Evolutionary conservation across 1,284 basidiomycete genomes (phyloP).

Genomic region (Porogramme epimiltina): DNA sequence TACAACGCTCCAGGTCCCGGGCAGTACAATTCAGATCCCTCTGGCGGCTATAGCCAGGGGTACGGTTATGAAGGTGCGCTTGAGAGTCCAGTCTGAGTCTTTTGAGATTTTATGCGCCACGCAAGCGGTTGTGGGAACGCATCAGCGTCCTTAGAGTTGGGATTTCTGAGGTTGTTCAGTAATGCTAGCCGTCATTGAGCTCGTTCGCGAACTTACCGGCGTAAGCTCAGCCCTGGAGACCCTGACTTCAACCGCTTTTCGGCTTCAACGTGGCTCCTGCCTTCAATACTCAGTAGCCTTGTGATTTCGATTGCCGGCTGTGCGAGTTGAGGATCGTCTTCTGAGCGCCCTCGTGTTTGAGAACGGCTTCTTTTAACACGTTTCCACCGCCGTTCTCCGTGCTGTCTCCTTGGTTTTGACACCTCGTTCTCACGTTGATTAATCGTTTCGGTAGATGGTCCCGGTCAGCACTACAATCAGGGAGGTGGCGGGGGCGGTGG

Average conservation of each 20-base stretch:
- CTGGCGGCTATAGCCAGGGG: slow-evolving; percentile 53
- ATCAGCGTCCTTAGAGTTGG: slow-evolving; percentile 1
- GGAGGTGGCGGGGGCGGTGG: slow-evolving; percentile 21
- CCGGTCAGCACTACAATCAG: slow-evolving; percentile 53
- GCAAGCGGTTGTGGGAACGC: too few relatives aligned
- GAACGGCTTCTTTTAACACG: slow-evolving; percentile 8
- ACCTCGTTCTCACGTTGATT: slow-evolving; percentile 56
- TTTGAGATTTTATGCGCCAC: slow-evolving; percentile 8
- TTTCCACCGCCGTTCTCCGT: slow-evolving; percentile 13
- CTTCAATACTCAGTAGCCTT: not conserved
- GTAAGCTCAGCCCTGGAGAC: slow-evolving; percentile 32
- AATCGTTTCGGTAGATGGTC: slow-evolving; percentile 56
- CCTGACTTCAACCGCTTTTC: slow-evolving; percentile 2
- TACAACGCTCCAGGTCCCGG: slow-evolving; percentile 45
- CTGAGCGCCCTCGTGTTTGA: slow-evolving; percentile 5
- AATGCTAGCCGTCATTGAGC: slow-evolving; percentile 31
- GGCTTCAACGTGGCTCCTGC: slow-evolving; percentile 3
- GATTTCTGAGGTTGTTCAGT: slow-evolving; percentile 10
- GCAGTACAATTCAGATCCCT: slow-evolving; percentile 44
- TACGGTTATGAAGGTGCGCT: slow-evolving; percentile 82
- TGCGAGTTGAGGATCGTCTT: slow-evolving; percentile 4
- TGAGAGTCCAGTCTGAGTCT: slow-evolving; percentile 38
- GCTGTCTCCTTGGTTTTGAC: slow-evolving; percentile 29
- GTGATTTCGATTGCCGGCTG: not conserved
- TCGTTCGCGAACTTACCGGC: slow-evolving; percentile 42